Conservation (phyloP, 495 filamentous ascomycete species). For the Oidiodendron maius region DNA sequence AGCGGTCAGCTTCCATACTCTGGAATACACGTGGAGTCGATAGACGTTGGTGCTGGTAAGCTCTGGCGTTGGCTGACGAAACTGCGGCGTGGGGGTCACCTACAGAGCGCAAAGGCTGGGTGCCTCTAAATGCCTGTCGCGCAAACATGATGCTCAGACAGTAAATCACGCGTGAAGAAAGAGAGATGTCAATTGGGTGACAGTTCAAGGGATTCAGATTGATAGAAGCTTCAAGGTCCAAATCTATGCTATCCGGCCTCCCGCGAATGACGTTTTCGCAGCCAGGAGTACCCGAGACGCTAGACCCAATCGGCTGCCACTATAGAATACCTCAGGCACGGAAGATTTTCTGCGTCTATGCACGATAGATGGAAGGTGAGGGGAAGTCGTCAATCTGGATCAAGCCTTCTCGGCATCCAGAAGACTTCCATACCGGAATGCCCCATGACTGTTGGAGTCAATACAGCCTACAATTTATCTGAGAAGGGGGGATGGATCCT, state of each 20-base stretch:
- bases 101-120: slow-evolving; percentile 40
- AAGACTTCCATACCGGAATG: too few species aligned
- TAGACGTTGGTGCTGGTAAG: slow-evolving; percentile 8
- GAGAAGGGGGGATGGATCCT: too few species aligned
- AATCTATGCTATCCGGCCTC: neutral
- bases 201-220: too few species aligned
- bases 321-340: too few species aligned
- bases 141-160: slow-evolving; percentile 34
- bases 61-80: neutral
- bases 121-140: slow-evolving; percentile 35
- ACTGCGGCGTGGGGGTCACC: slow-evolving; percentile 24
- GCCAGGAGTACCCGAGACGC: too few species aligned
- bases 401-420: neutral
- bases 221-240: too few species aligned
- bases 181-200: too few species aligned
- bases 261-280: neutral
- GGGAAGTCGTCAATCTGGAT: neutral
- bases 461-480: too few species aligned
- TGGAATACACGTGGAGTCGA: neutral
- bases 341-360: too few species aligned
- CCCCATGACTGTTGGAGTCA: too few species aligned
- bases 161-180: neutral
- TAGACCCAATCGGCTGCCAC: too few species aligned
- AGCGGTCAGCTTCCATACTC: neutral
- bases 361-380: too few species aligned